These are phyloP conservation scores for Harringtonia aguacate DNA, from an alignment of 2,329 filamentous ascomycete genomes.

Conservation along the genomic window DNA sequence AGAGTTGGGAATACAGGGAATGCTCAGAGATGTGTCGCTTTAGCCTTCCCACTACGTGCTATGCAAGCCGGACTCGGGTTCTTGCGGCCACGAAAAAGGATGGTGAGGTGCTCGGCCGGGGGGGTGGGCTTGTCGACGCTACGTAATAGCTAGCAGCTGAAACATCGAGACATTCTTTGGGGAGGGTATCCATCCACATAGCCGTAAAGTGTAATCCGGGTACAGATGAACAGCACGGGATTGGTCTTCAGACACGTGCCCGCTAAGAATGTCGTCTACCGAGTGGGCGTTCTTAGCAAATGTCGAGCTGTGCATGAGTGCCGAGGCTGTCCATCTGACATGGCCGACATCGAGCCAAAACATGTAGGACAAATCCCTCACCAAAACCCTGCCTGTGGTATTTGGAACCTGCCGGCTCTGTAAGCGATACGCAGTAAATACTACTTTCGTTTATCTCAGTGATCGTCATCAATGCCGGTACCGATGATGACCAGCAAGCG, in stretches of 20 bases:
- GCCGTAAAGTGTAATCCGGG: too few relatives aligned
- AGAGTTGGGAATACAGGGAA: too few relatives aligned
- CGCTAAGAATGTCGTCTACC: conserved; percentile 53
- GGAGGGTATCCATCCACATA: too few relatives aligned
- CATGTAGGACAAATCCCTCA: conserved; percentile 49
- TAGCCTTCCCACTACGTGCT: too few relatives aligned
- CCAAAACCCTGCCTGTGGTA: conserved; percentile 54
- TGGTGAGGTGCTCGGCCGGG: conserved; percentile 50
- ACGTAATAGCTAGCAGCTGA: too few relatives aligned
- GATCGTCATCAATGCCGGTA: conserved; percentile 29
- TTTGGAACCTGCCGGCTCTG: conserved; percentile 44
- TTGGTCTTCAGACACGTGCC: conserved; percentile 46
- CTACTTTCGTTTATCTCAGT: conserved; percentile 55
- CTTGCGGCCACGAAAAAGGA: conserved; percentile 54
- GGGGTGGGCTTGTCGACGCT: conserved; percentile 46
- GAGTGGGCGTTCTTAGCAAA: conserved; percentile 32
- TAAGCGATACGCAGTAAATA: conserved; percentile 56
- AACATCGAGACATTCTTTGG: too few relatives aligned
- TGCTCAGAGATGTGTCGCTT: too few relatives aligned
- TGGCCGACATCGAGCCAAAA: conserved; percentile 51
- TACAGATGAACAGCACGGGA: conserved; percentile 46
- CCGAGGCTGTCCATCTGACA: conserved; percentile 53
- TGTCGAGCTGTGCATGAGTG: conserved; percentile 45
- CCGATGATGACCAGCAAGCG: background rate
- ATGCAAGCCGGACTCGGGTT: conserved; percentile 45